A percentile compares a stretch with the other conserved stretches of the same genome.
Conservation (phyloP, 2,329 filamentous ascomycete species). For the Neophaeococcomyces aloes region DNA sequence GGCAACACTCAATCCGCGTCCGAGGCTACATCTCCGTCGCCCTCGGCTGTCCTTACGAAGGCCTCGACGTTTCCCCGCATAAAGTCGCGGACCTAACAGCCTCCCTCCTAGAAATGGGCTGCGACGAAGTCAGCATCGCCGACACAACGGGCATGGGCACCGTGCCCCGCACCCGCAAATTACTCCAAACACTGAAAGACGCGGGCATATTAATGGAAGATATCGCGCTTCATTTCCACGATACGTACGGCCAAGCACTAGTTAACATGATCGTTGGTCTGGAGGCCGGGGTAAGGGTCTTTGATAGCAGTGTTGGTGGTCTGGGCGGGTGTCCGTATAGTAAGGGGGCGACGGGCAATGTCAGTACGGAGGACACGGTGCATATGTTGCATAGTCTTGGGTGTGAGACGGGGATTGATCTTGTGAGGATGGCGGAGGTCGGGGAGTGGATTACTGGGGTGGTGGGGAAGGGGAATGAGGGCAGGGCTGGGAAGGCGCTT, state of each 20-base stretch:
- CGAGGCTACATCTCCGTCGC: slow-evolving; percentile 57
- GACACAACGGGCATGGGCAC: slow-evolving; percentile 61
- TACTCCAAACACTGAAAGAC: slow-evolving; percentile 48
- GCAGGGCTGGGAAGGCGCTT: slow-evolving; percentile 44
- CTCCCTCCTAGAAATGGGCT: slow-evolving; percentile 53
- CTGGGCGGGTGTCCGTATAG: slow-evolving; percentile 56
- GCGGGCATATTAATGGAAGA: slow-evolving; percentile 51
- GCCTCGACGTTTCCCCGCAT: slow-evolving; percentile 48
- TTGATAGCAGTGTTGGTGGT: slow-evolving; percentile 54
- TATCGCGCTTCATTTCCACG: slow-evolving; percentile 55
- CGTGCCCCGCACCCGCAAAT: slow-evolving; percentile 47
- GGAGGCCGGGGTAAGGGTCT: slow-evolving; percentile 53
- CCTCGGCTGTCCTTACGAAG: slow-evolving; percentile 56
- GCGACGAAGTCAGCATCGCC: slow-evolving; percentile 54
- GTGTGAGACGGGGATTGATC: slow-evolving; percentile 47
- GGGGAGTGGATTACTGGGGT: slow-evolving; percentile 47
- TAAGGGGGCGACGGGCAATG: slow-evolving; percentile 56
- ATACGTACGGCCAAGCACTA: slow-evolving; percentile 55
- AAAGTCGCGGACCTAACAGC: slow-evolving; percentile 53
- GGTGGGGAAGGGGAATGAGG: slow-evolving; percentile 43
- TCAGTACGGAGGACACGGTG: slow-evolving; percentile 53
- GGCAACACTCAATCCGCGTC: slow-evolving; percentile 46
- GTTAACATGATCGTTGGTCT: slow-evolving; percentile 53
- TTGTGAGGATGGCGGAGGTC: slow-evolving; percentile 45
- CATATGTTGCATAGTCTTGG: slow-evolving; percentile 52